Evolutionary conservation across 1,284 basidiomycete species (phyloP), one percentile per base, ranked within the genome.

Genomic region (Puccinia polysora): DNA sequence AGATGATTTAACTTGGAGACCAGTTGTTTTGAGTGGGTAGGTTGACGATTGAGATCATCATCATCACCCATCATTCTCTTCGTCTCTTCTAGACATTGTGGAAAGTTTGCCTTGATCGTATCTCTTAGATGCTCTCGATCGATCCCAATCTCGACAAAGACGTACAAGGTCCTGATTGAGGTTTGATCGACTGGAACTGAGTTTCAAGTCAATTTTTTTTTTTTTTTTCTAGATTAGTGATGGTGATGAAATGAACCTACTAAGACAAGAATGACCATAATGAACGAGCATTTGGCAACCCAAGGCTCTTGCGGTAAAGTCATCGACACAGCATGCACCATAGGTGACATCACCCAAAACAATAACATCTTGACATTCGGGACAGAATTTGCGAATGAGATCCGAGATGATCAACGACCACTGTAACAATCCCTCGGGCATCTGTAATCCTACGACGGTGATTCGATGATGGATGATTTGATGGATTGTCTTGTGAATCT

Each of bases 261-360:
- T 91, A 50, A 98, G 85, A 81, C 96, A 99, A 73, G 90, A 93
- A 81, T 99, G 96, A 0, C 96, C 96, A 80, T 98, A 99, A 79
- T 99, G 96, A 0, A 99, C 86, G 28, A 99, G 85, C 91, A 98
- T 93, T 80, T 99, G 96, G 77, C 94, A 97, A 1, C 96, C 96
- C 73, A 98, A 83, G 8, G 94, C 95, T 65, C 89, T 86, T 0
- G 96, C 96, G 0, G 95, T 97, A 79, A 91, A 98, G 81, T 99
- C 96, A 79, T 99, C 96, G 73, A 99, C 89, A 78, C 96, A 99
- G 81, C 96, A 99, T 28, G 96, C 96, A 15, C 96, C 92, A 78
- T 99, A 99, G 0, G 96, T 99, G 25, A 99, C 96, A 82, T 99
- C 96, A 15, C 91, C 92, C 87, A 96, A 89, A 73, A 96, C 91